These are phyloP conservation scores for Carnegiea gigantea DNA, from an alignment of 179 eudicot species.

Conservation along the genomic window DNA sequence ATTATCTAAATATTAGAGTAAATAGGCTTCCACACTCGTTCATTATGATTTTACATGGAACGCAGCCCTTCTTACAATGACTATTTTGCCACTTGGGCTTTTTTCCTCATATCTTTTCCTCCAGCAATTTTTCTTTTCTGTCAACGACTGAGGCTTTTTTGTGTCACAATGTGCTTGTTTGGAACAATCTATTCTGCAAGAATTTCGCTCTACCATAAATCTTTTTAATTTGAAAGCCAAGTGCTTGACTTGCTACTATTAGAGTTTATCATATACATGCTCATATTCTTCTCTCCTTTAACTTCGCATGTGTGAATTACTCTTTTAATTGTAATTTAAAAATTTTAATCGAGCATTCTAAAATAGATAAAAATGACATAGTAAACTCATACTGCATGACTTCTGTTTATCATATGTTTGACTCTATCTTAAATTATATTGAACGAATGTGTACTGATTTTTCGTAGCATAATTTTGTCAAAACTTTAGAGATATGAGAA, in stretches of 20 bases:
- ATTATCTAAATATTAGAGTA: not conserved
- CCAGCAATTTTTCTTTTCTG: too few species aligned
- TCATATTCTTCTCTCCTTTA: not conserved
- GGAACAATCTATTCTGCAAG: conserved; percentile 29
- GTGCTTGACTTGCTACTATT: conserved; percentile 20
- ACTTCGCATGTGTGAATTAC: not conserved
- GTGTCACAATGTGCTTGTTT: not conserved
- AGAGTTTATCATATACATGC: not conserved
- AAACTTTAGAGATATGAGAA: not conserved
- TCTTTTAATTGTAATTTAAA: not conserved
- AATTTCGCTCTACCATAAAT: conserved; percentile 21
- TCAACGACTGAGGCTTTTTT: too few species aligned
- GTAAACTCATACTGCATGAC: not conserved
- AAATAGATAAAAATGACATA: not conserved
- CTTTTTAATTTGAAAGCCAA: conserved; percentile 12
- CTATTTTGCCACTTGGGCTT: too few species aligned
- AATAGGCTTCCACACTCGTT: conserved; percentile 17
- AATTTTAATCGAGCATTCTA: not conserved
- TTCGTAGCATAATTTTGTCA: not conserved
- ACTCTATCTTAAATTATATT: not conserved
- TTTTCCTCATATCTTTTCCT: too few species aligned
- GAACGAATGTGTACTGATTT: not conserved
- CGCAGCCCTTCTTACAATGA: too few species aligned
- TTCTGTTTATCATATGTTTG: too few species aligned
- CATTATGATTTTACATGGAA: not conserved